phyloP scores from a whole-genome alignment of 441 rosid species.

The Erodium trifolium region DNA sequence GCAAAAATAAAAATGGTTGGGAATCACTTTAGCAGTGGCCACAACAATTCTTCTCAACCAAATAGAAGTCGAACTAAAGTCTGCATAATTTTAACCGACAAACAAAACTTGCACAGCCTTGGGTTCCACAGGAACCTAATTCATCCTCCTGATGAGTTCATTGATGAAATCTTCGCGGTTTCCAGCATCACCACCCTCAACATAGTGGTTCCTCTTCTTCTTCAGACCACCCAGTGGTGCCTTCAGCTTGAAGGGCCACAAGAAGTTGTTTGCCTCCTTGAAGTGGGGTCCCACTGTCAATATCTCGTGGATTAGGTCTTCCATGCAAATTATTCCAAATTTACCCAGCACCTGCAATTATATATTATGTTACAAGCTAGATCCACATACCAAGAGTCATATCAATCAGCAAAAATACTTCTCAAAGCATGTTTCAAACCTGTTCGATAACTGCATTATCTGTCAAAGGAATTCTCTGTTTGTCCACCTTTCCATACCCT shows the following conservation, averaged over 20 bases:
- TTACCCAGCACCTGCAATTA: conserved; percentile 45
- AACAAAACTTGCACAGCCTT: not conserved
- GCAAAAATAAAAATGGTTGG: not conserved
- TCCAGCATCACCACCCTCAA: conserved; percentile 78
- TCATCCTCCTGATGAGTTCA: conserved; percentile 64
- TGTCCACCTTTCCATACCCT: conserved; percentile 64
- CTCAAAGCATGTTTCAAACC: conserved; percentile 16
- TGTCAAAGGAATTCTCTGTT: conserved; percentile 57
- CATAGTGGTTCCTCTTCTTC: conserved; percentile 44
- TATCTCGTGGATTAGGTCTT: conserved; percentile 67
- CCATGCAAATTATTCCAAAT: conserved; percentile 48
- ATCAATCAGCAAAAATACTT: not conserved
- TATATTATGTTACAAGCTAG: not conserved
- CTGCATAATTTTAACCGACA: not conserved
- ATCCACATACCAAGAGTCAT: not conserved
- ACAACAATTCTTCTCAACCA: no score
- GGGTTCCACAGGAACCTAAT: conserved; percentile 22
- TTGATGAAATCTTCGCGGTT: conserved; percentile 65
- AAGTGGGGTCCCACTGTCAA: conserved; percentile 72
- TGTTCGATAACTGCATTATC: conserved; percentile 59
- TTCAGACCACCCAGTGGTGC: conserved; percentile 41
- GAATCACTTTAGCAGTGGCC: not conserved
- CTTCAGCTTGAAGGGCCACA: conserved; percentile 74
- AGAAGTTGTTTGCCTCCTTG: conserved; percentile 68
- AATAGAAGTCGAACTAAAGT: not conserved